These are phyloP conservation scores for Sungouiella thailandica DNA, from an alignment of 805 yeast genomes.

Conservation along the genomic window DNA sequence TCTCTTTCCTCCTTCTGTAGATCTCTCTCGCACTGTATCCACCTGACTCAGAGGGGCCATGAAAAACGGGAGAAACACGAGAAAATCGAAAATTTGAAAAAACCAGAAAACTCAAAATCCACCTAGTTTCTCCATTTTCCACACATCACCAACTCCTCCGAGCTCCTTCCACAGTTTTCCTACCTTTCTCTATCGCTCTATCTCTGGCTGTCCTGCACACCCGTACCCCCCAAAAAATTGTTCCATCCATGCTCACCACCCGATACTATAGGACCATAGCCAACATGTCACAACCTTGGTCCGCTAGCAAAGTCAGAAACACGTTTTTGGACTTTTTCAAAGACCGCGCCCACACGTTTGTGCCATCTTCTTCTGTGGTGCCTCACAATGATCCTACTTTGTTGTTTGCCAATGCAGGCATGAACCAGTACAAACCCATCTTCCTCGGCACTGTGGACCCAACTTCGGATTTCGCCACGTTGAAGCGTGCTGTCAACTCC, in stretches of 20 bases:
- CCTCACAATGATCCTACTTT: constrained; percentile 98
- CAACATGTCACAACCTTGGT: constrained; percentile 25
- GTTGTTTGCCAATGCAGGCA: constrained; percentile 96
- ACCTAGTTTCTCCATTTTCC: too few species aligned
- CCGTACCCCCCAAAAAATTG: constrained; percentile 1
- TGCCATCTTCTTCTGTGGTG: constrained; percentile 90
- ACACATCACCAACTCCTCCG: too few species aligned
- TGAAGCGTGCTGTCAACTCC: constrained; percentile 89
- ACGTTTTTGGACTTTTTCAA: constrained; percentile 83
- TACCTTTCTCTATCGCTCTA: too few species aligned
- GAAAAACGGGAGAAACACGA: too few species aligned
- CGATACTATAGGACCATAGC: too few species aligned
- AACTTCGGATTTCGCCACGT: constrained; percentile 72
- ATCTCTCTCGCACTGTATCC: neutral
- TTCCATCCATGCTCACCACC: too few species aligned
- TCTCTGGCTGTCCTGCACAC: neutral
- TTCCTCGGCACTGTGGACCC: constrained; percentile 98
- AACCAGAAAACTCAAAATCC: too few species aligned
- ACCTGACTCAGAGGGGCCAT: too few species aligned
- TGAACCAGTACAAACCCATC: constrained; percentile 98
- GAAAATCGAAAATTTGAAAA: too few species aligned
- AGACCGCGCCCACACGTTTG: constrained; percentile 65
- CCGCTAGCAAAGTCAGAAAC: constrained; percentile 59
- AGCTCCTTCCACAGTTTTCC: too few species aligned
- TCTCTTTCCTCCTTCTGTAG: neutral